These are phyloP conservation scores for Globisporangium emineosum DNA, from an alignment of 352 stramenopile species.

Conservation along the genomic window DNA sequence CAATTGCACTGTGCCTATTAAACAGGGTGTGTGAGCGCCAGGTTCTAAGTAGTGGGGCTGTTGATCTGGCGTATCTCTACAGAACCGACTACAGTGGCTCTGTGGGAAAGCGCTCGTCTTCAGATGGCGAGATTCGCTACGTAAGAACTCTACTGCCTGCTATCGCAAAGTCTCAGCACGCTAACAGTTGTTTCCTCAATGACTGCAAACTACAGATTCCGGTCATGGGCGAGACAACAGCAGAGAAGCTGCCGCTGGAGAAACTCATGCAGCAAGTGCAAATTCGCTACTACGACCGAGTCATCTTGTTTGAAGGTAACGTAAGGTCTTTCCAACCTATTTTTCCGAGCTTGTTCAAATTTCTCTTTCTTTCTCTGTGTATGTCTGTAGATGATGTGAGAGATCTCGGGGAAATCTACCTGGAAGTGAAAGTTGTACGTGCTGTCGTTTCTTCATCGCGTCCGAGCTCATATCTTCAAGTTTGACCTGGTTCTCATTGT, in stretches of 20 bases:
- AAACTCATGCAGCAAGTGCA: constrained; percentile 48
- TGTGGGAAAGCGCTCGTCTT: constrained; percentile 13
- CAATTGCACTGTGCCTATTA: too few relatives aligned
- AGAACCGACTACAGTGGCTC: constrained; percentile 37
- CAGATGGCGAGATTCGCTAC: background rate
- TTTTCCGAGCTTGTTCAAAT: background rate
- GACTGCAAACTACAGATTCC: too few relatives aligned
- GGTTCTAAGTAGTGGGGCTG: too few relatives aligned
- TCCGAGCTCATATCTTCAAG: background rate
- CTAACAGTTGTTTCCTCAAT: too few relatives aligned
- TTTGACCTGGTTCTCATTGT: background rate
- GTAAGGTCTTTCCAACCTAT: background rate
- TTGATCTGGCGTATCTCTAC: too few relatives aligned
- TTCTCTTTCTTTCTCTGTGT: too few relatives aligned
- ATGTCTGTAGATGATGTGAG: constrained; percentile 49
- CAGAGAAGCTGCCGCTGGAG: constrained; percentile 44
- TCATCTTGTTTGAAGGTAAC: constrained; percentile 61
- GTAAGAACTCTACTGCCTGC: background rate
- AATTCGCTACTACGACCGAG: constrained; percentile 58
- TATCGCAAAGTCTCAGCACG: too few relatives aligned
- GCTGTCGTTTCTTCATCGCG: background rate
- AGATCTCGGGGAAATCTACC: constrained; percentile 60
- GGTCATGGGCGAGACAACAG: constrained; percentile 15
- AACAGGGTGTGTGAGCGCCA: too few relatives aligned
- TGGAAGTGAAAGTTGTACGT: constrained; percentile 54